These are phyloP conservation scores for Fusarium beomiforme DNA, from an alignment of 2,329 filamentous ascomycete genomes.

Conservation along the genomic window DNA sequence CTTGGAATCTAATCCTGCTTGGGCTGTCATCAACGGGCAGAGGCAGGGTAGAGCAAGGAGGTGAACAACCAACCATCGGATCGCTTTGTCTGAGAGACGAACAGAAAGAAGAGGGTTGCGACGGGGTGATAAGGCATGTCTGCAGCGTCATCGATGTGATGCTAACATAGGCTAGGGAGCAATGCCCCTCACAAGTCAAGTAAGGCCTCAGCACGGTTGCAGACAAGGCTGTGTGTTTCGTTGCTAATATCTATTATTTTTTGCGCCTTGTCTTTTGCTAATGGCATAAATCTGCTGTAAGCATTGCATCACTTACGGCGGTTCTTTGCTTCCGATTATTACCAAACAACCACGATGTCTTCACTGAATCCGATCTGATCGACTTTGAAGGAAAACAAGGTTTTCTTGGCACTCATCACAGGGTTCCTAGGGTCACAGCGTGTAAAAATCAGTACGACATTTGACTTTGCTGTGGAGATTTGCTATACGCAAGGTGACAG, in stretches of 20 bases:
- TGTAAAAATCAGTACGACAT: neutral
- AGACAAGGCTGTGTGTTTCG: constrained; percentile 9
- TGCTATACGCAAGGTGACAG: neutral
- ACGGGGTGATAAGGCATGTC: constrained; percentile 28
- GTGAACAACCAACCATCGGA: neutral
- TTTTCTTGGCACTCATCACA: constrained; percentile 28
- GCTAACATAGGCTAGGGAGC: constrained; percentile 6
- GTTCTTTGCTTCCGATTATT: neutral
- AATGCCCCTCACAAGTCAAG: neutral
- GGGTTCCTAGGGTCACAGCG: neutral
- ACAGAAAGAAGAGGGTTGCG: constrained; percentile 17
- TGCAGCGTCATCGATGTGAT: constrained; percentile 33
- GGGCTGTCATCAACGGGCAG: neutral
- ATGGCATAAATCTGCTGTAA: neutral
- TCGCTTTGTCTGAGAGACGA: neutral
- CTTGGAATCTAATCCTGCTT: constrained; percentile 41
- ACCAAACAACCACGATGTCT: neutral
- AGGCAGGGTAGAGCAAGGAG: constrained; percentile 8
- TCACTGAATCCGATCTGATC: neutral
- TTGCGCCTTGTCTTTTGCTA: constrained; percentile 9
- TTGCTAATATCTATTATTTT: neutral
- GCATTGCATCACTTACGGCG: constrained; percentile 24
- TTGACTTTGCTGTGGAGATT: constrained; percentile 6
- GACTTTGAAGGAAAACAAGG: neutral
- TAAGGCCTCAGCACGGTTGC: neutral